Percentiles rank a stretch among this genome's conserved stretches.
These are phyloP conservation scores for Boletus pseudopeckii DNA, from an alignment of 768 basidiomycete genomes.

Conservation along the genomic window DNA sequence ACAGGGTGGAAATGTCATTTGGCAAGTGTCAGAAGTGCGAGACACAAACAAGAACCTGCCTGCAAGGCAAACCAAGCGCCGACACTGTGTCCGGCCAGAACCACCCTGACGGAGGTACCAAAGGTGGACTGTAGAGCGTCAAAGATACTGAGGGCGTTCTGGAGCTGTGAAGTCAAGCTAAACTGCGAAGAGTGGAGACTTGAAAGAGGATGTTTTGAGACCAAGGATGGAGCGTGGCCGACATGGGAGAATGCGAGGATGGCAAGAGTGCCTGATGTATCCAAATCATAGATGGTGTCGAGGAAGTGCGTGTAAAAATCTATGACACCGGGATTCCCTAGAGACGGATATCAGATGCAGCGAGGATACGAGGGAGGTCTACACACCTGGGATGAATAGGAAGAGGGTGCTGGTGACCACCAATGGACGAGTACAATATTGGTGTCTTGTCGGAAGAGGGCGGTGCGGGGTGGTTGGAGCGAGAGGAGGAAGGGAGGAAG, in stretches of 20 bases:
- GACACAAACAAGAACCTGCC: conserved; percentile 33
- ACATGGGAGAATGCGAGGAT: conserved; percentile 63
- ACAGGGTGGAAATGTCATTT: background rate
- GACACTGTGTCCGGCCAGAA: conserved; percentile 65
- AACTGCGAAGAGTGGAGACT: conserved; percentile 22
- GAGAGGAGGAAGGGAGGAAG: conserved; percentile 9
- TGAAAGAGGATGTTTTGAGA: background rate
- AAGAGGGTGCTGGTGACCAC: conserved; percentile 50
- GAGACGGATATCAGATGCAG: background rate
- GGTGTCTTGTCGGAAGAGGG: conserved; percentile 6
- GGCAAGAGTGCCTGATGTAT: conserved; percentile 37
- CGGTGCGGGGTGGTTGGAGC: conserved; percentile 2
- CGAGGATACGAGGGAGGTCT: background rate
- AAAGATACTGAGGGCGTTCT: conserved; percentile 53
- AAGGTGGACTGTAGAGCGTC: conserved; percentile 39
- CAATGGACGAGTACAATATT: conserved; percentile 46
- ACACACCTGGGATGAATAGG: conserved; percentile 49
- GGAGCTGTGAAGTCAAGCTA: conserved; percentile 48
- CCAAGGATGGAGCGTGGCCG: conserved; percentile 51
- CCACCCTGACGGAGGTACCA: conserved; percentile 35
- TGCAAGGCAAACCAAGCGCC: conserved; percentile 69
- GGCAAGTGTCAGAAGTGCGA: background rate
- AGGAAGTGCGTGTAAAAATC: conserved; percentile 70
- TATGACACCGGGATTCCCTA: conserved; percentile 57
- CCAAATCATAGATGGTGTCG: conserved; percentile 42